Evolutionary conservation across 768 basidiomycete genomes (phyloP).

Genomic region (Termitomyces sp.): DNA sequence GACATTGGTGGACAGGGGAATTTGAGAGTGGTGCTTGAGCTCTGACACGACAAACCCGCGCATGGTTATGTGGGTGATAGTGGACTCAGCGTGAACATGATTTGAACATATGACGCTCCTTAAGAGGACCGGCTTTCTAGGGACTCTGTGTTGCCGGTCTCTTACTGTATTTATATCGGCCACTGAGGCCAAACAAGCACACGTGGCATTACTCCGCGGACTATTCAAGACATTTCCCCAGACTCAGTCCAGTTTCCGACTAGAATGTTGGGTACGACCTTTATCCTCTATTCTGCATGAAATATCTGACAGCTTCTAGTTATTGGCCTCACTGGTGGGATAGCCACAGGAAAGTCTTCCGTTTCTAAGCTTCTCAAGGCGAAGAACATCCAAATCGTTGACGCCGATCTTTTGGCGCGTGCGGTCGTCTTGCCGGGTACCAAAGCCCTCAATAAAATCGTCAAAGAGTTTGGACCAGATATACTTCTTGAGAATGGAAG

Average conservation of each 20-base stretch:
- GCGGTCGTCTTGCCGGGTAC: slow-evolving; percentile 84
- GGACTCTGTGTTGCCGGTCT: neutral
- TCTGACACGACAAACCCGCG: slow-evolving; percentile 73
- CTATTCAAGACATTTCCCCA: neutral
- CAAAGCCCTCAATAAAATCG: slow-evolving; percentile 63
- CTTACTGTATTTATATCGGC: too few relatives aligned
- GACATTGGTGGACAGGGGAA: slow-evolving; percentile 47
- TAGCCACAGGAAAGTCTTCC: slow-evolving; percentile 95
- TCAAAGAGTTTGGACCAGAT: slow-evolving; percentile 63
- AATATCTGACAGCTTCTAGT: slow-evolving; percentile 42
- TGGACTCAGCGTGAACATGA: too few relatives aligned
- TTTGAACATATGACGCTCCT: too few relatives aligned
- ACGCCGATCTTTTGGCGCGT: slow-evolving; percentile 89
- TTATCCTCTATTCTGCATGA: neutral
- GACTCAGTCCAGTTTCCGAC: neutral
- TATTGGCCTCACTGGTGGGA: slow-evolving; percentile 93
- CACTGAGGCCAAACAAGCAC: neutral
- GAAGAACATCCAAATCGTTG: slow-evolving; percentile 77
- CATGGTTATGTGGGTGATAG: slow-evolving; percentile 42
- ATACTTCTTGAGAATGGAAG: slow-evolving; percentile 66
- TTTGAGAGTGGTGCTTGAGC: slow-evolving; percentile 65
- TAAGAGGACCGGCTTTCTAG: too few relatives aligned
- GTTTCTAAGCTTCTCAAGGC: slow-evolving; percentile 72
- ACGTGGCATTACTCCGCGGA: neutral
- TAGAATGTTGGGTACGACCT: slow-evolving; percentile 9